Evolutionary conservation across 2,329 filamentous ascomycete species (phyloP), one percentile per base, ranked within the genome.

Genomic region (Fusarium sp.): DNA sequence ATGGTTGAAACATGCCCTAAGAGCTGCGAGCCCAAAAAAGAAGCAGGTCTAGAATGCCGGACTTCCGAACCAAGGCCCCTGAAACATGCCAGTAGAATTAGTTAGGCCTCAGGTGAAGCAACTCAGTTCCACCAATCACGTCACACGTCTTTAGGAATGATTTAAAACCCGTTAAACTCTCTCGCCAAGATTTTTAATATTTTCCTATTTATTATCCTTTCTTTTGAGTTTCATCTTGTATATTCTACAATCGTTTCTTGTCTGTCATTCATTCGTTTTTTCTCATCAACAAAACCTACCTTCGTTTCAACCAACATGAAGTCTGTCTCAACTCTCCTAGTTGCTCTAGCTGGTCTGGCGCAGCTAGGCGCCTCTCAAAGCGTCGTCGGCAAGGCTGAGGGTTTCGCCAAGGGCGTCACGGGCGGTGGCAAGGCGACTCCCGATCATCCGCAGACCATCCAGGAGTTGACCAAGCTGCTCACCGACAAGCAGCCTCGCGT

Each of bases 401-500:
- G 84, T 25, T 85, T 85, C 72, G 83, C 84, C 43, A 81, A 81
- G 70, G 89, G 89, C 48, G 87, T 89, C 23, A 92, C 90, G n/a
- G 90, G 90, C 43, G 90, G 90, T 77, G 90, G 89, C 63, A 84
- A 77, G 67, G 89, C 87, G 34, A 81, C 85, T n/a, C 80, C 88
- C n/a, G 88, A 88, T 11, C 87, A 89, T 72, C 90, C 89, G 8
- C 82, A 79, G 16, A 87, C 85, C 52, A 90, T 80, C 48, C 85
- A 82, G 32, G 84, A 92, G 85, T 86, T 92, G 52, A 87, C 87
- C 79, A 85, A 83, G 52, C 92, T 90, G 81, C 86, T 92, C 13
- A 83, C 84, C n/a, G 88, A 91, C 78, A 81, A 80, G 66, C 79
- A 82, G 30, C 75, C 90, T 11, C 86, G 88, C 20, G 87, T 88